A percentile compares a stretch with the other conserved stretches of the same genome.
Evolutionary conservation across 192 early-diverging fungal genomes (phyloP).

Genomic region (Helicostylum pulchrum): DNA sequence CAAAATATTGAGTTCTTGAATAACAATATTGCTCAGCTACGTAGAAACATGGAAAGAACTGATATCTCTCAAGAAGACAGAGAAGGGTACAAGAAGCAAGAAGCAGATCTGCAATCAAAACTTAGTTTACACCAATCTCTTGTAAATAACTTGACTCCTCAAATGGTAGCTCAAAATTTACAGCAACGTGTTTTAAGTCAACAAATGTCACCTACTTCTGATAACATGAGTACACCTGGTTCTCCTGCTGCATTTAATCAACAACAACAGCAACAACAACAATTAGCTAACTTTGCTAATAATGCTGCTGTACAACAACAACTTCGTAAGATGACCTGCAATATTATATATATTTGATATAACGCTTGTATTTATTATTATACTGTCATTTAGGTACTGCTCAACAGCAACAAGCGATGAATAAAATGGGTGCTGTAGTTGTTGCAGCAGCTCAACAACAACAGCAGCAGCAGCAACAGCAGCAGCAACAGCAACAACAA

Average conservation of each 20-base stretch:
- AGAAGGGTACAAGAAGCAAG: constrained; percentile 19
- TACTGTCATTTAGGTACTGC: neutral
- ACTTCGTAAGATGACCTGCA: neutral
- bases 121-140: constrained; percentile 27
- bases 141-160: constrained; percentile 23
- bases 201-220: constrained; percentile 3
- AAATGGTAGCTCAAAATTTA: constrained; percentile 21
- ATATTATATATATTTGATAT: neutral
- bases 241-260: constrained; percentile 16
- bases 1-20: constrained; percentile 18
- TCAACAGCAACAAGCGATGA: constrained; percentile 6
- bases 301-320: constrained; percentile 1
- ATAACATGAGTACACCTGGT: constrained; percentile 19
- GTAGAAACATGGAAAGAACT: constrained; percentile 21
- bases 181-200: constrained; percentile 20
- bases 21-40: constrained; percentile 17
- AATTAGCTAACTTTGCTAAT: constrained; percentile 11
- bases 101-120: constrained; percentile 24
- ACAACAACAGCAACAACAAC: constrained; percentile 7
- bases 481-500: neutral
- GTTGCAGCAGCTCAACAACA: neutral
- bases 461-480: constrained; percentile 8
- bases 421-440: neutral
- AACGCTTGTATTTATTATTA: neutral
- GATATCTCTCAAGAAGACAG: constrained; percentile 26